Evolutionary conservation across 2,329 filamentous ascomycete genomes (phyloP).

Genomic region (Aspergillus hiratsukae): DNA sequence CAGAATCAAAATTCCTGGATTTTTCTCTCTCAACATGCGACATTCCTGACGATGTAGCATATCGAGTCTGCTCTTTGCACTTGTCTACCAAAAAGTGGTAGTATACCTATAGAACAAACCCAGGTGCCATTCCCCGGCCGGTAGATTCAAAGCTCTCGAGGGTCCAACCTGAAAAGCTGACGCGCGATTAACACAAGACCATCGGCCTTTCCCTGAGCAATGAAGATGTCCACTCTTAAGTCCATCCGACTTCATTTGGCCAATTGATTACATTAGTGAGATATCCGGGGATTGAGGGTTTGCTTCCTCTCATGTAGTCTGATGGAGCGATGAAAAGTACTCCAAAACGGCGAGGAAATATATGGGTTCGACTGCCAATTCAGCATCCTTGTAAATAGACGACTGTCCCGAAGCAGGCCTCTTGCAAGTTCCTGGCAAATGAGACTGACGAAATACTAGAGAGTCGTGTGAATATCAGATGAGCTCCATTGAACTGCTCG

Average conservation of each 20-base stretch:
- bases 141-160: too few relatives aligned
- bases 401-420: background rate
- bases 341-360: background rate
- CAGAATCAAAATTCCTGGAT: background rate
- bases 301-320: background rate
- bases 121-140: too few relatives aligned
- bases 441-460: background rate
- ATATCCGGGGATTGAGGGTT: background rate
- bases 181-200: too few relatives aligned
- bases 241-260: too few relatives aligned
- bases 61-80: background rate
- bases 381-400: background rate
- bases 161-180: too few relatives aligned
- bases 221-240: too few relatives aligned
- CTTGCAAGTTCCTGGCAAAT: background rate
- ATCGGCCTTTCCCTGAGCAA: too few relatives aligned
- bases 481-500: background rate
- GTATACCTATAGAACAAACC: background rate
- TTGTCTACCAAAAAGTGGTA: background rate
- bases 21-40: background rate
- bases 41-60: background rate
- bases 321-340: background rate
- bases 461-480: background rate
- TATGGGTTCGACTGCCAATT: background rate
- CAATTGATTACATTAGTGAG: background rate